Percentiles rank a stretch among this genome's conserved stretches.
Conservation (phyloP, 371 early-diverging fungal genomes). For the Mucor plumbeus region DNA sequence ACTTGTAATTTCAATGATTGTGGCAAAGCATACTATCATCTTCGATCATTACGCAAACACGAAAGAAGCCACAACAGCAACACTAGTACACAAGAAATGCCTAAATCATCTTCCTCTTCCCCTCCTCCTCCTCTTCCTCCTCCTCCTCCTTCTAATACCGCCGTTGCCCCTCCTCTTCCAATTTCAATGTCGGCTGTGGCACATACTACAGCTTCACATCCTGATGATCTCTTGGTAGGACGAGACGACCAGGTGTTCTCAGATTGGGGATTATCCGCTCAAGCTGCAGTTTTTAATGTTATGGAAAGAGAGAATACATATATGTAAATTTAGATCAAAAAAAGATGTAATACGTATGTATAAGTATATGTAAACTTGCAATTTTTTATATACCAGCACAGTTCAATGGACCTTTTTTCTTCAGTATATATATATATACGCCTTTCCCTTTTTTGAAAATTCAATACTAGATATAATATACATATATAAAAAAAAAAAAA, state of each 20-base stretch:
- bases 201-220: conserved; percentile 17
- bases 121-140: conserved; percentile 15
- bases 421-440: too few relatives aligned
- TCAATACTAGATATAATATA: too few relatives aligned
- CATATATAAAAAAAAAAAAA: too few relatives aligned
- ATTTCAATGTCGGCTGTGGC: background rate
- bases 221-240: conserved; percentile 10
- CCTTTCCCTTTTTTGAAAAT: too few relatives aligned
- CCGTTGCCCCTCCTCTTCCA: background rate
- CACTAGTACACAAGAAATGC: conserved; percentile 1
- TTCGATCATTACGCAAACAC: conserved; percentile 74
- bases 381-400: background rate
- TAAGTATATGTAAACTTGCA: background rate
- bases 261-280: conserved; percentile 27
- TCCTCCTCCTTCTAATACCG: conserved; percentile 9
- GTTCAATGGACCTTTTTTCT: too few relatives aligned
- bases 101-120: background rate
- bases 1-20: conserved; percentile 60
- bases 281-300: conserved; percentile 29
- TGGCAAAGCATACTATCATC: conserved; percentile 73
- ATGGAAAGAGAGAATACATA: conserved; percentile 20
- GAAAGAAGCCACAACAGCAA: conserved; percentile 47
- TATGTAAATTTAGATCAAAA: background rate
- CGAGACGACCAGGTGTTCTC: conserved; percentile 21
- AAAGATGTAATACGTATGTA: background rate